Evolutionary conservation across 768 basidiomycete species (phyloP).

Genomic region (Tulasnella sp.): DNA sequence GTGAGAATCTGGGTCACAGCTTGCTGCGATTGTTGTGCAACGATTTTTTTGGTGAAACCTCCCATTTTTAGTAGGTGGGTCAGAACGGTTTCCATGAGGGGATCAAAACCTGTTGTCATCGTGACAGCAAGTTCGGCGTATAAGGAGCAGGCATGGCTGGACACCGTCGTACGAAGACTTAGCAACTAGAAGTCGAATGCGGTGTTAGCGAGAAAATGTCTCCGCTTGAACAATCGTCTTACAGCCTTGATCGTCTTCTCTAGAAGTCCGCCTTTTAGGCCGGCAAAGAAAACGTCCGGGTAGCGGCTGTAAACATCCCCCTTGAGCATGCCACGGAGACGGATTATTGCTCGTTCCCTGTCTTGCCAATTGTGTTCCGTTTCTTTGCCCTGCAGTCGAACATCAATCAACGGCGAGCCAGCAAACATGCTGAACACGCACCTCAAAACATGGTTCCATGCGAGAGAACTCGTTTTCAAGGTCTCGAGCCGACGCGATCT

Average conservation of each 20-base stretch:
- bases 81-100: constrained; percentile 63
- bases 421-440: constrained; percentile 24
- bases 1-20: constrained; percentile 55
- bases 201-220: constrained; percentile 5
- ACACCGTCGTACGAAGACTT: constrained; percentile 85
- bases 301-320: constrained; percentile 70
- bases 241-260: constrained; percentile 80
- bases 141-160: constrained; percentile 61
- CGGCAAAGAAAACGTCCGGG: constrained; percentile 57
- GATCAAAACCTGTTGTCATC: constrained; percentile 60
- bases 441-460: constrained; percentile 76
- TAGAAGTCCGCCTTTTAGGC: constrained; percentile 64
- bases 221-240: constrained; percentile 26
- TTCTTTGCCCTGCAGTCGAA: constrained; percentile 67
- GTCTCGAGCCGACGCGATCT: constrained; percentile 72
- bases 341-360: constrained; percentile 62
- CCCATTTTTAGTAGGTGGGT: constrained; percentile 76
- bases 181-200: constrained; percentile 43
- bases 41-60: constrained; percentile 84
- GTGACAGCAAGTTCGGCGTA: constrained; percentile 59
- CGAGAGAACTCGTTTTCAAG: constrained; percentile 70
- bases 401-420: not conserved
- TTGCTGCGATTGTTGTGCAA: constrained; percentile 72
- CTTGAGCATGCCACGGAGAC: constrained; percentile 80
- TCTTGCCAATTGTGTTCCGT: constrained; percentile 90